Evolutionary conservation across 164 flowering plant genomes (phyloP), one percentile per base, ranked within the genome.

Genomic region (Vitis labrusca): DNA sequence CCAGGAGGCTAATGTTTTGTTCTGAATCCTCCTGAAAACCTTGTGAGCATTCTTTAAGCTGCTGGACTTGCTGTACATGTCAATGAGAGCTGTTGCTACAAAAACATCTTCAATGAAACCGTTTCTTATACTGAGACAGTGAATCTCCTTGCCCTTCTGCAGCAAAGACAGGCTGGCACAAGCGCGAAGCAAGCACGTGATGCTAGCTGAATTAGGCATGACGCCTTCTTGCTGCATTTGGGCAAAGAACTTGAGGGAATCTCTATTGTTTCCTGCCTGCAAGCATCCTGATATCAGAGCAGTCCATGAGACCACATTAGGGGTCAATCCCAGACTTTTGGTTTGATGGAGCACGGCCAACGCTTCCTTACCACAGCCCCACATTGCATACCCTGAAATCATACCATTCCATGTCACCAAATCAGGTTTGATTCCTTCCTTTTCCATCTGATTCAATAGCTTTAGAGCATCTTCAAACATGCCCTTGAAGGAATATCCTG

Each of bases 281-380:
- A 84, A 80, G 74, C 84, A 78, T 8, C 95, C 92, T 10, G 91
- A 85, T 74, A 88, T 77, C 4, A 90, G 71, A 77, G 95, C 80
- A 50, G 95, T 90, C 95, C 92, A 90, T 27, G 92, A 80, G 44
- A 85, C 81, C 60, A 88, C 88, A 75, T 85, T 82, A 10, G 93
- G 91, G n/a, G 63, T 57, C 66, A 82, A 62, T 6, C 86, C 89
- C 5, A 68, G 74, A n/a, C 32, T 50, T 75, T 80, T 85, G 49
- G 85, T 83, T 44, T 76, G 73, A 59, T 77, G 64, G 58, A 91
- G 78, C 76, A 78, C 49, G 7, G 63, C 72, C 65, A 82, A 55
- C 67, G 91, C 93, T 81, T 87, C 81, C 61, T 80, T 68, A 67
- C 37, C 64, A 11, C 68, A 69, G 2, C 90, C 87, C 54, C 69